phyloP scores from a whole-genome alignment of 768 basidiomycete species.

The Collybia mongolica region DNA sequence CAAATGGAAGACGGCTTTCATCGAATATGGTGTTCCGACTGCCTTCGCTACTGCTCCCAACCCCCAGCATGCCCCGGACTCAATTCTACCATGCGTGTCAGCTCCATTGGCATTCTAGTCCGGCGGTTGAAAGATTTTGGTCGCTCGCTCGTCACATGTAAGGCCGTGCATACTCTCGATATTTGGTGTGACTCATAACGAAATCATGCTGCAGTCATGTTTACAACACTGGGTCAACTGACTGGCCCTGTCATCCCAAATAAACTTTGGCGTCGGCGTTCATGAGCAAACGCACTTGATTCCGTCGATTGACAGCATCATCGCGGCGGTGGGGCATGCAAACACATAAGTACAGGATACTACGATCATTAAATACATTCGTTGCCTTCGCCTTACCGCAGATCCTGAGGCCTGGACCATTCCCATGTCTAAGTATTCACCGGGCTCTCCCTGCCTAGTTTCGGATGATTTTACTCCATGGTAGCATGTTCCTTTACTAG shows the following conservation, averaged over 20 bases:
- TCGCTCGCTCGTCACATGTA: constrained; percentile 14
- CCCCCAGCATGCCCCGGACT: constrained; percentile 20
- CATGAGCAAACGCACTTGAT: neutral
- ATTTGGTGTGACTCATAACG: too few species aligned
- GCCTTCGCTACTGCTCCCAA: constrained; percentile 25
- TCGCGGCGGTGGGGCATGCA: neutral
- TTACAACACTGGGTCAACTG: neutral
- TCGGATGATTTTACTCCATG: too few species aligned
- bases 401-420: too few species aligned
- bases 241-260: constrained; percentile 1
- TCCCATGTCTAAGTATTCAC: too few species aligned
- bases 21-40: constrained; percentile 29
- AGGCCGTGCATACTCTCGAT: neutral
- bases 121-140: constrained; percentile 11
- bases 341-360: too few species aligned
- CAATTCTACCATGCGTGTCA: constrained; percentile 10
- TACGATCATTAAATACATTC: too few species aligned
- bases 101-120: constrained; percentile 10
- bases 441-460: too few species aligned
- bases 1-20: constrained; percentile 31
- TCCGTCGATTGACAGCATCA: neutral
- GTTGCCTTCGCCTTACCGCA: too few species aligned
- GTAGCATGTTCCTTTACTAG: too few species aligned
- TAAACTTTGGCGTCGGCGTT: constrained; percentile 2
- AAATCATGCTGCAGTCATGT: neutral